Percentiles rank a stretch among this genome's conserved stretches.
Conservation (phyloP, 2,329 filamentous ascomycete species). For the Pyricularia pennisetigena region DNA sequence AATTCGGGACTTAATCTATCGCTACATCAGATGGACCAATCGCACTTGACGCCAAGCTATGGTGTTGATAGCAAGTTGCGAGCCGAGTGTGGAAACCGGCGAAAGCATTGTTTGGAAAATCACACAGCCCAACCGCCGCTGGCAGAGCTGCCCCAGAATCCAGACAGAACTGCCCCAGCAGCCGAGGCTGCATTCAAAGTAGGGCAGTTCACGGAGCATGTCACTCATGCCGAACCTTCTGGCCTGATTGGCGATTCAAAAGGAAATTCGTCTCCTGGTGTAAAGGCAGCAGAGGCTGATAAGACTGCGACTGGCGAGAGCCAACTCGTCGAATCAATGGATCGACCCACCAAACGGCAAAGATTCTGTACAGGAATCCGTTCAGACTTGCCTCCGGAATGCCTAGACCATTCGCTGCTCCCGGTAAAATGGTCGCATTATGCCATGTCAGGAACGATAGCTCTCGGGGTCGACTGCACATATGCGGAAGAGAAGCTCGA, state of each 20-base stretch:
- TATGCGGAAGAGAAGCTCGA: no score
- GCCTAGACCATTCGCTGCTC: no score
- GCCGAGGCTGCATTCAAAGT: not conserved
- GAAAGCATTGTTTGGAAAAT: not conserved
- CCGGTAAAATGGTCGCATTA: no score
- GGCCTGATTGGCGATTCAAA: not conserved
- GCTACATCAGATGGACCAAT: not conserved
- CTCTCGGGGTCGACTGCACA: no score
- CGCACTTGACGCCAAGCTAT: not conserved
- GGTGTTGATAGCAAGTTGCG: not conserved
- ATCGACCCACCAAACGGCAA: not conserved
- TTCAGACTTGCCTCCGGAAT: no score
- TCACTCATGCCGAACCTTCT: not conserved
- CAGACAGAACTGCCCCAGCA: not conserved
- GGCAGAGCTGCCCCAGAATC: not conserved
- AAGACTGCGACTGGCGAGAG: not conserved
- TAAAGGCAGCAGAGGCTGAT: not conserved
- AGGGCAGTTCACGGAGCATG: not conserved
- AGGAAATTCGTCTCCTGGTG: not conserved
- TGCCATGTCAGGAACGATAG: no score
- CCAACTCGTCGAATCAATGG: not conserved
- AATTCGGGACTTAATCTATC: not conserved
- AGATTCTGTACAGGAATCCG: not conserved
- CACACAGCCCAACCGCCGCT: not conserved
- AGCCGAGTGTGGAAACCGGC: not conserved